These are phyloP conservation scores for Teratosphaeria viscida DNA, from an alignment of 2,329 filamentous ascomycete genomes.

Conservation along the genomic window DNA sequence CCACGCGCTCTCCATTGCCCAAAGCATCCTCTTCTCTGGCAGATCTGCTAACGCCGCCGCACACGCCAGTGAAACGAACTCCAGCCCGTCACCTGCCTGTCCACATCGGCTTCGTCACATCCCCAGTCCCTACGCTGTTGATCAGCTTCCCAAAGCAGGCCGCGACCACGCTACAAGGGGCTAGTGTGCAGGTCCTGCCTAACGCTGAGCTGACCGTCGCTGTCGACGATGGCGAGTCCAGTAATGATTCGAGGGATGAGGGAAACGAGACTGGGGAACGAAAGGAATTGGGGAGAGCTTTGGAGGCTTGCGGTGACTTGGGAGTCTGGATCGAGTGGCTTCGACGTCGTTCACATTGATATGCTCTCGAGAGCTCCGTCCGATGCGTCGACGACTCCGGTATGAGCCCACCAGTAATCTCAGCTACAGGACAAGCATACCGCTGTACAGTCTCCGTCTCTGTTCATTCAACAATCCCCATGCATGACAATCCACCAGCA, in stretches of 20 bases:
- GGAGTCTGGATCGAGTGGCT: constrained; percentile 43
- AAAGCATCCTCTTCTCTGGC: constrained; percentile 2
- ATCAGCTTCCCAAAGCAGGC: constrained; percentile 22
- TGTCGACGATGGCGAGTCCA: not conserved
- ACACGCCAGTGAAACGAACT: not conserved
- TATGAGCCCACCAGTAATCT: not conserved
- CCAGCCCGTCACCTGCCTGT: constrained; percentile 11
- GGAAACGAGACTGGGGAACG: constrained; percentile 16
- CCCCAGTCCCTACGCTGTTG: constrained; percentile 21
- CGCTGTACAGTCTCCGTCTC: not conserved
- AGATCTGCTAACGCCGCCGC: constrained; percentile 6
- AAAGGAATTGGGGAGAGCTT: constrained; percentile 30
- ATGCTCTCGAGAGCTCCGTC: not conserved
- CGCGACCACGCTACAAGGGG: constrained; percentile 41
- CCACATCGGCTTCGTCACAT: constrained; percentile 23
- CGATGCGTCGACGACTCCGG: not conserved
- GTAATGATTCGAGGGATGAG: constrained; percentile 17
- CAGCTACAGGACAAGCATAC: not conserved
- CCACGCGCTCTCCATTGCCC: not conserved
- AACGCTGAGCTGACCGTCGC: constrained; percentile 49
- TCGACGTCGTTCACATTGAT: not conserved
- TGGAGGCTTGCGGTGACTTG: constrained; percentile 40
- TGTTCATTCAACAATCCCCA: not conserved
- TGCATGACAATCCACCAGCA: not conserved
- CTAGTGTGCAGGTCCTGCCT: constrained; percentile 49